Conservation (phyloP, 2,329 filamentous ascomycete genomes). For the Talaromyces sp. region DNA sequence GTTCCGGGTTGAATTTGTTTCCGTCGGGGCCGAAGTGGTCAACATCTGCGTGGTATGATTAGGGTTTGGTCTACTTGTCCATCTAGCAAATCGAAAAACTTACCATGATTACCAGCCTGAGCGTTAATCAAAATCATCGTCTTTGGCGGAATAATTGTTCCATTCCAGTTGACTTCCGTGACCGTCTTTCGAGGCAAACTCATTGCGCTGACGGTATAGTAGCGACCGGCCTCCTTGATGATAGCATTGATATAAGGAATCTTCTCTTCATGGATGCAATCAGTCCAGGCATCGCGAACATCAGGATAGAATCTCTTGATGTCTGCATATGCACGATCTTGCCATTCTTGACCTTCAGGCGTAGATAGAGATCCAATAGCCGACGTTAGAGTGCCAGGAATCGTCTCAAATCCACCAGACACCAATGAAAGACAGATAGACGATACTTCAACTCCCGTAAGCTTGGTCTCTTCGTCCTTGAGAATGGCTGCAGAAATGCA, state of each 20-base stretch:
- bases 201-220: slow-evolving; percentile 69
- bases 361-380: slow-evolving; percentile 8
- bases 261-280: slow-evolving; percentile 63
- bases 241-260: slow-evolving; percentile 67
- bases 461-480: slow-evolving; percentile 59
- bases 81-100: not conserved
- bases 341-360: slow-evolving; percentile 26
- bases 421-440: slow-evolving; percentile 73
- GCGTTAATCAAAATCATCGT: slow-evolving; percentile 74
- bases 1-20: slow-evolving; percentile 57
- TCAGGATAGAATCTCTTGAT: slow-evolving; percentile 61
- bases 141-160: slow-evolving; percentile 61
- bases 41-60: slow-evolving; percentile 42
- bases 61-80: not conserved
- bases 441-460: slow-evolving; percentile 64
- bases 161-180: slow-evolving; percentile 62
- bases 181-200: slow-evolving; percentile 64
- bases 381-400: slow-evolving; percentile 63
- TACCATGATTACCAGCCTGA: slow-evolving; percentile 60
- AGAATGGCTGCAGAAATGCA: slow-evolving; percentile 62
- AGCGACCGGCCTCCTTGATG: slow-evolving; percentile 68
- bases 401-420: slow-evolving; percentile 69
- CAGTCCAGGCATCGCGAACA: slow-evolving; percentile 47
- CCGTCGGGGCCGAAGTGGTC: slow-evolving; percentile 56
- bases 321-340: slow-evolving; percentile 60